Conservation (phyloP, 2,329 filamentous ascomycete species). For the Fusarium tupiense region DNA sequence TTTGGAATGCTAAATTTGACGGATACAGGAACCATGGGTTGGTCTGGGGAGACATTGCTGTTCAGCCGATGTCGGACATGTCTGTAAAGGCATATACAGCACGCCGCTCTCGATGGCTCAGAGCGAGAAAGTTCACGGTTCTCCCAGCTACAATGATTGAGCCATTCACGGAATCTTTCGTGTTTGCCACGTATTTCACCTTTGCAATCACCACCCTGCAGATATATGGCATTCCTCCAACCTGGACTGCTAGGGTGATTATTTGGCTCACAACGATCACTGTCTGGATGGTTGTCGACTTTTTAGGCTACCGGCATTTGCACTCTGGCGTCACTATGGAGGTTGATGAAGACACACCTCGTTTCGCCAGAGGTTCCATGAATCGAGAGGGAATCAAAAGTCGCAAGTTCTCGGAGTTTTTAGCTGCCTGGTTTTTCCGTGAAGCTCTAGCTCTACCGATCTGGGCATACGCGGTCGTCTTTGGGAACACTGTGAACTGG, state of each 20-base stretch:
- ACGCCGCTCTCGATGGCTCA: constrained; percentile 86
- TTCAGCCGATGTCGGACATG: constrained; percentile 90
- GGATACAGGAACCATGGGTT: constrained; percentile 83
- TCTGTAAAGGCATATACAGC: constrained; percentile 80
- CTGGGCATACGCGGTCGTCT: constrained; percentile 88
- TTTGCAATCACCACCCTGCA: constrained; percentile 77
- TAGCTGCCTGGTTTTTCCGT: constrained; percentile 84
- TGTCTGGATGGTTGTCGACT: constrained; percentile 80
- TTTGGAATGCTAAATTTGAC: constrained; percentile 78
- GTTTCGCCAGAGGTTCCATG: constrained; percentile 68
- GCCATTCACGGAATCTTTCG: constrained; percentile 86
- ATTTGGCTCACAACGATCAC: constrained; percentile 74
- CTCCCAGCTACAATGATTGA: constrained; percentile 89
- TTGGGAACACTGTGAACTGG: constrained; percentile 91
- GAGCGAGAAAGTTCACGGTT: constrained; percentile 95
- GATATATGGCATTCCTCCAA: constrained; percentile 64
- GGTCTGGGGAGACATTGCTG: constrained; percentile 83
- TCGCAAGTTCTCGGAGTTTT: constrained; percentile 75
- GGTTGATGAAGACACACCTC: constrained; percentile 76
- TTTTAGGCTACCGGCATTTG: constrained; percentile 75
- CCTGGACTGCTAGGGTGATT: constrained; percentile 72
- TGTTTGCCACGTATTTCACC: constrained; percentile 83
- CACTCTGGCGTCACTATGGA: constrained; percentile 79
- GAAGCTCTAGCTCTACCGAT: constrained; percentile 87
- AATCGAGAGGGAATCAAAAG: constrained; percentile 52